Evolutionary conservation across 2,329 filamentous ascomycete genomes (phyloP).

Genomic region (Ceratocystis variospora): DNA sequence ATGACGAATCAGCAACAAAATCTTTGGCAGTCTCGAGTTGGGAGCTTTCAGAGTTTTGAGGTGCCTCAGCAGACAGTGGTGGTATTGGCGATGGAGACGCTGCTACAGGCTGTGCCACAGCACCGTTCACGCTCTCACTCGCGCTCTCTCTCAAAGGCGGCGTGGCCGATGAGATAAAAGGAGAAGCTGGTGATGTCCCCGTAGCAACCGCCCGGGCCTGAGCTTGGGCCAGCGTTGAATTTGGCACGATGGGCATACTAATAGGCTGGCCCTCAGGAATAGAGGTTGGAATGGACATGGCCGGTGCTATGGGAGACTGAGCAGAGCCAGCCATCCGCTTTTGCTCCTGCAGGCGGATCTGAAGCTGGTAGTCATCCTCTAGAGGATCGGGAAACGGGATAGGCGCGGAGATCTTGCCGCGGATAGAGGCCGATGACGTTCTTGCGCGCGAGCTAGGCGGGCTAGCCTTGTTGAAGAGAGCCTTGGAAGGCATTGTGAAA

Average conservation of each 20-base stretch:
- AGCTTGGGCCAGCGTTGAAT: constrained; percentile 13
- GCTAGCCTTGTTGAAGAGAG: constrained; percentile 24
- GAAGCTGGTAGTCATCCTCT: constrained; percentile 38
- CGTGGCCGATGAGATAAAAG: background rate
- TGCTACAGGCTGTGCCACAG: background rate
- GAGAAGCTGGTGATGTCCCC: background rate
- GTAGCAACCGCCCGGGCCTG: constrained; percentile 9
- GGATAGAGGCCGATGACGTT: constrained; percentile 30
- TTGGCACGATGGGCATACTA: constrained; percentile 17
- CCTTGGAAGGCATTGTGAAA: constrained; percentile 1
- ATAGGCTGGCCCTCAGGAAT: constrained; percentile 16
- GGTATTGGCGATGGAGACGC: constrained; percentile 6
- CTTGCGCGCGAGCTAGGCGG: constrained; percentile 26
- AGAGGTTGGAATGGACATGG: constrained; percentile 12
- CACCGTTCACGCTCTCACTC: background rate
- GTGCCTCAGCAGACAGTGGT: background rate
- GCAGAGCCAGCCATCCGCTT: constrained; percentile 23
- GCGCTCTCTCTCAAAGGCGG: background rate
- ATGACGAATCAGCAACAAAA: background rate
- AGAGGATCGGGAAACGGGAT: constrained; percentile 39
- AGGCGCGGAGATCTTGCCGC: constrained; percentile 47
- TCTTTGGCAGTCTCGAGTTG: background rate
- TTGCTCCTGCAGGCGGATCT: background rate
- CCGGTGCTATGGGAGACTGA: constrained; percentile 14
- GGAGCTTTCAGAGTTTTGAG: background rate